Evolutionary conservation across 441 rosid genomes (phyloP).

Genomic region (Theobroma grandiflorum): DNA sequence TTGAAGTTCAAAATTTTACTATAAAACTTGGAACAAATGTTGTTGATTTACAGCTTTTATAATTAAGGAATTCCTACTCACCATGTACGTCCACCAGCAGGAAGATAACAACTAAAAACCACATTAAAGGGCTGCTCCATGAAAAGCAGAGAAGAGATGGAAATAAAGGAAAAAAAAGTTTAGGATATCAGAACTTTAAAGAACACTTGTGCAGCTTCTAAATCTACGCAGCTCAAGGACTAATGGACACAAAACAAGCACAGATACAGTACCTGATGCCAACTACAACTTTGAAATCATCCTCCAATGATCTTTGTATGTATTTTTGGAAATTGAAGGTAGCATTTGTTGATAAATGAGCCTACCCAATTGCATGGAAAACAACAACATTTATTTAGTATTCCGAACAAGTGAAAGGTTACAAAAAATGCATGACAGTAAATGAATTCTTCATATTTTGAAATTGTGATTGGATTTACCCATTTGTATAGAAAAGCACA

Average conservation of each 20-base stretch:
- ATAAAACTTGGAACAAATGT: neutral
- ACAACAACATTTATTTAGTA: neutral
- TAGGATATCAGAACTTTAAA: neutral
- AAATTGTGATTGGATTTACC: no score
- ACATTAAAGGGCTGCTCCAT: conserved; percentile 57
- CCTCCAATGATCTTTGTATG: conserved; percentile 61
- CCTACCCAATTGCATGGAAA: conserved; percentile 34
- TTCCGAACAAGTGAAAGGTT: no score
- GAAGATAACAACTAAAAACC: conserved; percentile 57
- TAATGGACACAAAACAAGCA: neutral
- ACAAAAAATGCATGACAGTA: no score
- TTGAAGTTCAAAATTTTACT: neutral
- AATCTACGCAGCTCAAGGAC: neutral
- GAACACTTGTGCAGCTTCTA: neutral
- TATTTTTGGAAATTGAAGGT: conserved; percentile 63
- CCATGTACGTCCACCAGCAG: conserved; percentile 68
- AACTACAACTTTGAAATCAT: conserved; percentile 62
- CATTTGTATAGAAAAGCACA: no score
- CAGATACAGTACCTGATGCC: conserved; percentile 51
- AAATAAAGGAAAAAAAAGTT: neutral
- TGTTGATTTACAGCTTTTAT: neutral
- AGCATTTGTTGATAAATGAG: conserved; percentile 48
- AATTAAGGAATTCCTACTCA: conserved; percentile 25
- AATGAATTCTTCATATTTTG: no score
- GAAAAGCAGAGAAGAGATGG: neutral